Base-by-base conservation (phyloP, 192 early-diverging fungal species). In the Mortierella claussenii region DNA sequence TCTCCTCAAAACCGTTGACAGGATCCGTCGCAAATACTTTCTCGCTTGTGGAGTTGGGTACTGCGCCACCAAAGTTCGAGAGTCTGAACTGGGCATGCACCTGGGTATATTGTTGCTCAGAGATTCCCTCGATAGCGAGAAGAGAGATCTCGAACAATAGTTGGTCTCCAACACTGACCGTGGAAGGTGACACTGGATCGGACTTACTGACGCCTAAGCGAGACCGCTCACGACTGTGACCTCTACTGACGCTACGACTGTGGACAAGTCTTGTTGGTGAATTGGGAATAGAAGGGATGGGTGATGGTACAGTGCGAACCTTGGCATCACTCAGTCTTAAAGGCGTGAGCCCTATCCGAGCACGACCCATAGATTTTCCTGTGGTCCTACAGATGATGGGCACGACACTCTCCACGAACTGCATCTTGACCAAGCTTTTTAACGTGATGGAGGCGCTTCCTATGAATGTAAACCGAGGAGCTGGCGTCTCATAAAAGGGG, bases 41-140 rank as follows among this genome's bases (percentile, higher is more conserved):
- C 53, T 87, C 87, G 9, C 47, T 69, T 0, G 61, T 45, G 5
- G 85, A 73, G 47, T 80, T 74, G 11, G 75, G 44, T 27, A 58
- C 23, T 17, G 78, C 75, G 23, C 73, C 83, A 10, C 85, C 87
- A 79, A 91, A 90, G 2, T 87, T 87, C 4, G 85, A 88, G 3
- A 87, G 70, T 49, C 85, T 82, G 78, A 92, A 93, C 57, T 93
- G 92, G 26, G 85, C 82, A 60, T 93, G 92, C 27, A 93, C 83
- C 51, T 93, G 86, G 17, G 83, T 86, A 68, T 76, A 92, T 62
- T 86, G 80, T 20, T 78, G 54, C 65, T 90, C 90, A 26, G 64
- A 79, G 23, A 93, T 58, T 1, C 90, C 90, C 9, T 69, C 81
- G 4, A 92, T 52, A 23, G 88, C 83, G 0, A 89, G 33, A 2